Conservation (phyloP, 129 eudicot species). For the Escallonia rubra region DNA sequence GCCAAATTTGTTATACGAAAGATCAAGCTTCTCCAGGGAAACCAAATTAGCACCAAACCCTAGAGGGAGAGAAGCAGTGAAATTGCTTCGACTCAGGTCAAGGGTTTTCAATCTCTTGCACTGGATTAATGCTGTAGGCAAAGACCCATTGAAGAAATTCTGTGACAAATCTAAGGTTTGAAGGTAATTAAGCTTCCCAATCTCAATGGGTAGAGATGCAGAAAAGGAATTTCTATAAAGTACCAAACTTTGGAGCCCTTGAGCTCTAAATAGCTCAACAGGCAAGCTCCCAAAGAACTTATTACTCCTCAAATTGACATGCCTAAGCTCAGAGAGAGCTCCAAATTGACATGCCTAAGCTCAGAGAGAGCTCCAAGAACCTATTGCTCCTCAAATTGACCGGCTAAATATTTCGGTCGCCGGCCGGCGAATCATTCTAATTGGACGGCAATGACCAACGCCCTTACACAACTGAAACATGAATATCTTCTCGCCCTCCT, state of each 20-base stretch:
- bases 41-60: conserved; percentile 67
- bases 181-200: conserved; percentile 66
- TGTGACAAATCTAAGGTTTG: conserved; percentile 77
- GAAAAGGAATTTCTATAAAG: conserved; percentile 81
- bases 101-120: conserved; percentile 78
- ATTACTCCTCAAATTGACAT: conserved; percentile 80
- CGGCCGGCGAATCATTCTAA: too few species aligned
- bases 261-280: conserved; percentile 61
- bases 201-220: conserved; percentile 69
- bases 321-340: conserved; percentile 71
- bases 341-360: too few species aligned
- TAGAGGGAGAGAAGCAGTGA: conserved; percentile 65
- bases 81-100: conserved; percentile 69
- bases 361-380: too few species aligned
- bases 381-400: too few species aligned
- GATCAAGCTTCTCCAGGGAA: conserved; percentile 64
- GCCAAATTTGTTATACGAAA: conserved; percentile 53
- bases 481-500: too few species aligned
- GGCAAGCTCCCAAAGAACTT: conserved; percentile 60
- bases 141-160: conserved; percentile 82
- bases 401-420: too few species aligned
- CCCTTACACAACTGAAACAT: too few species aligned
- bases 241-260: conserved; percentile 89
- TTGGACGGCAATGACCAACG: too few species aligned
- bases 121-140: conserved; percentile 61